Base-by-base conservation (phyloP, 805 yeast genomes). In the Candida khao-thaluensis region DNA sequence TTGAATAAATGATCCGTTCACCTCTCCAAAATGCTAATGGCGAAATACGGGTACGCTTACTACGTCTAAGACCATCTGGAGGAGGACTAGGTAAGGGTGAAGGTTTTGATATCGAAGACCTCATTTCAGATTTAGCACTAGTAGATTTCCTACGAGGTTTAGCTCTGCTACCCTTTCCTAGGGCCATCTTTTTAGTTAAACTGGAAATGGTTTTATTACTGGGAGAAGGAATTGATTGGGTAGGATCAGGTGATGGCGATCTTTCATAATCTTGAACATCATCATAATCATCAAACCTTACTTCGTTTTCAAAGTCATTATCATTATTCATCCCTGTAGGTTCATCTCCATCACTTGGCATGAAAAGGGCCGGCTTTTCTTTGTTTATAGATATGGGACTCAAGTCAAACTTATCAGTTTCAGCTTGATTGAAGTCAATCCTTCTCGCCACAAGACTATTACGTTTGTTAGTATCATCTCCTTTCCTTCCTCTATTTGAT, bases 21-120 rank as follows among this genome's bases (percentile, higher is more conserved):
- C 85, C 85, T 56, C 85, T 76, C 96, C 96, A 88, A 56, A 73
- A 85, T 2, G 87, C 90, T 46, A 88, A 63, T 0, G 95, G 91
- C 3, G 81, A 76, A 5, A 84, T 72, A 45, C 76, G 74, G 0
- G 77, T 74, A 51, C 96, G 70, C 22, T 72, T 68, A 0, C 95
- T 84, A 47, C 85, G 65, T 46, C 95, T 68, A 2, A 76, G 52
- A 0, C 79, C 76, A 40, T 64, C 71, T 5, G 70, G 69, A 5
- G 71, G 72, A 1, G 74, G 72, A 3, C 71, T 64, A 2, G 72
- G 74, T 21, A 66, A 56, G 5, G 70, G 69, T 29, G 64, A 54
- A n/a, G 69, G 67, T 23, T 51, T 49, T 3, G 37, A 30, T 21
- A 37, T 37, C 16, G 37, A 17, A 21, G 35, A 21, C 9, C 24